Conservation (phyloP, 2,329 filamentous ascomycete species). For the Aotearoamyces nothofagi region DNA sequence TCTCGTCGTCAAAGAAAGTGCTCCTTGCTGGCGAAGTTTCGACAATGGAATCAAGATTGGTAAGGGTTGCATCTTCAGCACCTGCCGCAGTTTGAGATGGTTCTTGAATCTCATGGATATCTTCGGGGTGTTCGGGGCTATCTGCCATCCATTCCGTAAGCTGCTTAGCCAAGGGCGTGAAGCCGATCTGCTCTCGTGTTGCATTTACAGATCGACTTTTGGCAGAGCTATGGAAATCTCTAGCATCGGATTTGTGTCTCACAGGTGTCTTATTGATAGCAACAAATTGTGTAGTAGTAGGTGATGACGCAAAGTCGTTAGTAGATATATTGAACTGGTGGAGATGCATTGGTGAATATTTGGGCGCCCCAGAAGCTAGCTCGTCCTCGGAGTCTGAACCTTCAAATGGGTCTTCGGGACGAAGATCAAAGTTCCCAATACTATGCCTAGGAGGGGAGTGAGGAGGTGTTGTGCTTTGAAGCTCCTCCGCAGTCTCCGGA, state of each 20-base stretch:
- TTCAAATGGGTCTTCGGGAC: slow-evolving; percentile 28
- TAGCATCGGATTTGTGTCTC: not conserved
- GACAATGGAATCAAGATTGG: not conserved
- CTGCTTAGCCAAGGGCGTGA: slow-evolving; percentile 48
- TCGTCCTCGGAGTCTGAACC: slow-evolving; percentile 44
- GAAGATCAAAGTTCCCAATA: slow-evolving; percentile 24
- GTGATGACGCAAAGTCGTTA: slow-evolving; percentile 17
- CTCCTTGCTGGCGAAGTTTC: slow-evolving; percentile 23
- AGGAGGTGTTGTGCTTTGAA: slow-evolving; percentile 10
- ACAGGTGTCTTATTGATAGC: slow-evolving; percentile 10
- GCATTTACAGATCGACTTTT: slow-evolving; percentile 1
- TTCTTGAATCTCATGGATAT: slow-evolving; percentile 3
- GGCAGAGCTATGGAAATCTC: not conserved
- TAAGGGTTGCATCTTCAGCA: not conserved
- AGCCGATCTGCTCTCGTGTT: slow-evolving; percentile 28
- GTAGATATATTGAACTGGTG: slow-evolving; percentile 14
- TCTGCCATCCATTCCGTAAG: slow-evolving; percentile 46
- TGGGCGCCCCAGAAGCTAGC: slow-evolving; percentile 20
- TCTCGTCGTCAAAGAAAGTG: slow-evolving; percentile 47
- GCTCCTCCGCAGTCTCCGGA: slow-evolving; percentile 2
- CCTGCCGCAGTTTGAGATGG: slow-evolving; percentile 2
- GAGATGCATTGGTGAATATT: slow-evolving; percentile 11
- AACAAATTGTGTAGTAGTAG: slow-evolving; percentile 25
- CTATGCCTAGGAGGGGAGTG: slow-evolving; percentile 10
- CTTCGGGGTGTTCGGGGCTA: slow-evolving; percentile 32